These are phyloP conservation scores for Penicillium steckii DNA, from an alignment of 495 filamentous ascomycete species.

Conservation along the genomic window DNA sequence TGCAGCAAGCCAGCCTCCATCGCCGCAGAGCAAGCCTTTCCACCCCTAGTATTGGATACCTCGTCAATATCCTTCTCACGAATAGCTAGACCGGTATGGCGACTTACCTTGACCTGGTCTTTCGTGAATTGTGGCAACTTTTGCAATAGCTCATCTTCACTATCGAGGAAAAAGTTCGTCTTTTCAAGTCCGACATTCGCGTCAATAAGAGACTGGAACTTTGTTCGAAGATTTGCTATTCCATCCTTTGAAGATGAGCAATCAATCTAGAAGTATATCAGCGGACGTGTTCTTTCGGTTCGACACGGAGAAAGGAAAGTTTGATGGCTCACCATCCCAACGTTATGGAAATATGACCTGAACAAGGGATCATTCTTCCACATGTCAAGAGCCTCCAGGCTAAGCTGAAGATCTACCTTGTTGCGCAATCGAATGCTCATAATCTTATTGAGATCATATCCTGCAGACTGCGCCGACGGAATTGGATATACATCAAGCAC, in stretches of 20 bases:
- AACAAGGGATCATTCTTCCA: conserved; percentile 48
- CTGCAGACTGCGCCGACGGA: conserved; percentile 44
- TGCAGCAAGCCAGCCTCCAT: conserved; percentile 22
- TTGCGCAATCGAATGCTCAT: conserved; percentile 22
- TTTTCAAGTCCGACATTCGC: conserved; percentile 16
- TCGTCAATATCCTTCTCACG: neutral
- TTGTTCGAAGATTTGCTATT: conserved; percentile 8
- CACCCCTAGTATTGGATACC: conserved; percentile 9
- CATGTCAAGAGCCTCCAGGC: conserved; percentile 31
- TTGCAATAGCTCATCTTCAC: conserved; percentile 10
- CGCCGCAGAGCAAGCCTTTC: conserved; percentile 15
- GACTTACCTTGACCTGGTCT: conserved; percentile 15
- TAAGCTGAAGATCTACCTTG: conserved; percentile 14
- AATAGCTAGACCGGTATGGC: neutral
- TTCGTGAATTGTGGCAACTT: conserved; percentile 9
- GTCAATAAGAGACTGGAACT: conserved; percentile 14
- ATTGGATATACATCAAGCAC: conserved; percentile 44
- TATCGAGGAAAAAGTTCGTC: conserved; percentile 14
- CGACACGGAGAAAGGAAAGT: neutral
- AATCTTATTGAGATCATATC: conserved; percentile 51
- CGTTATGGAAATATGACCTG: conserved; percentile 44
- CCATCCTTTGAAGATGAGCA: conserved; percentile 20
- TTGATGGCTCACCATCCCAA: conserved; percentile 19
- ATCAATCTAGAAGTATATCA: conserved; percentile 10
- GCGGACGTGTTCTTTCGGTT: too few relatives aligned